A percentile compares a stretch with the other conserved stretches of the same genome.
These are phyloP conservation scores for Claviceps purpurea DNA, from an alignment of 2,329 filamentous ascomycete species.

Conservation along the genomic window DNA sequence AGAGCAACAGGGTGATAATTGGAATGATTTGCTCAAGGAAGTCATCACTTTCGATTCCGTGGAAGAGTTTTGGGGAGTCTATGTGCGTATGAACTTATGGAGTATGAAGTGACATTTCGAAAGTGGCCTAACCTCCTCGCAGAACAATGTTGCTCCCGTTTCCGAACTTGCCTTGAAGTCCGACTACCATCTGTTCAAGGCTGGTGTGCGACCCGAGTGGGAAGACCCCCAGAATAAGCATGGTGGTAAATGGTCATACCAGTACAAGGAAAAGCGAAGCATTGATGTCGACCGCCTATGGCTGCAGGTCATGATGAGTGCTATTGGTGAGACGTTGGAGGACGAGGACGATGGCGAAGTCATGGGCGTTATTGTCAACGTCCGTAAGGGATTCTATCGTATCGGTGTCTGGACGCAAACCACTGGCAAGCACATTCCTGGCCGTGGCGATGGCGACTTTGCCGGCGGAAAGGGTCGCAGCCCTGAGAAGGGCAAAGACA, in stretches of 20 bases:
- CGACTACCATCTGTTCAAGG: slow-evolving; percentile 99
- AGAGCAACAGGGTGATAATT: slow-evolving; percentile 73
- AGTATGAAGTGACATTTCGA: not conserved
- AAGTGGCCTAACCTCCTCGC: slow-evolving; percentile 6
- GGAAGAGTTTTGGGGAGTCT: slow-evolving; percentile 99
- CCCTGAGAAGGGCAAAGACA: slow-evolving; percentile 69
- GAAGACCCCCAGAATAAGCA: slow-evolving; percentile 98
- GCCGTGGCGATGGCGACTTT: slow-evolving; percentile 58
- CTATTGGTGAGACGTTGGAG: slow-evolving; percentile 95
- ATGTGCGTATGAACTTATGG: slow-evolving; percentile 48
- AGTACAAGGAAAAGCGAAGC: slow-evolving; percentile 89
- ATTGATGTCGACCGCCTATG: slow-evolving; percentile 90
- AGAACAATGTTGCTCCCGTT: slow-evolving; percentile 98
- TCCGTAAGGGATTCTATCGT: slow-evolving; percentile 95
- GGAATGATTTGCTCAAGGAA: slow-evolving; percentile 95
- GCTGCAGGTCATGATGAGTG: slow-evolving; percentile 92
- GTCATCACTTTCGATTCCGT: slow-evolving; percentile 98
- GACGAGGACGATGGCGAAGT: slow-evolving; percentile 89
- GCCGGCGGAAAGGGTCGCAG: slow-evolving; percentile 67
- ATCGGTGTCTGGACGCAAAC: slow-evolving; percentile 96
- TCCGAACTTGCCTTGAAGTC: slow-evolving; percentile 95
- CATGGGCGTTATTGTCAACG: slow-evolving; percentile 98
- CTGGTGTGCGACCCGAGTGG: slow-evolving; percentile 93
- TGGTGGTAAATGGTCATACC: slow-evolving; percentile 97
- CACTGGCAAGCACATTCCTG: slow-evolving; percentile 70